phyloP scores from a whole-genome alignment of 257 asterid species.

The Parsonsia alboflavescens region DNA sequence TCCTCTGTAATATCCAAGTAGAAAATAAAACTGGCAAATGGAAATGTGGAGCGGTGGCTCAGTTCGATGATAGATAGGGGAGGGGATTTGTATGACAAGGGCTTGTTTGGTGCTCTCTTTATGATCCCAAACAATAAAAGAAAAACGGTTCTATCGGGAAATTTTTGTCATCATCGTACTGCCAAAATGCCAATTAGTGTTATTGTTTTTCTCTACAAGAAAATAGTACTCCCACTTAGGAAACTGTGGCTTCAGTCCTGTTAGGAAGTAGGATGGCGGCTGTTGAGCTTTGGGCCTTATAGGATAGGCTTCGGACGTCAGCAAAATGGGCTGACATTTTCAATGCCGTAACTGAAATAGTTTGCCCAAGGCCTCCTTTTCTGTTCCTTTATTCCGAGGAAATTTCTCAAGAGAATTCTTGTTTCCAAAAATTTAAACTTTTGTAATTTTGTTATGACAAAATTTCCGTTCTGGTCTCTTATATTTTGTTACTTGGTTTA shows the following conservation, averaged over 20 bases:
- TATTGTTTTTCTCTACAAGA: too few species aligned
- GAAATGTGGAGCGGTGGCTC: background rate
- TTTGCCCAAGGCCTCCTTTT: too few species aligned
- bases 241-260: background rate
- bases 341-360: background rate
- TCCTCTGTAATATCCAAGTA: background rate
- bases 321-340: background rate
- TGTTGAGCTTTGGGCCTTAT: background rate
- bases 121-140: conserved; percentile 6
- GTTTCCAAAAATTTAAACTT: too few species aligned
- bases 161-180: background rate
- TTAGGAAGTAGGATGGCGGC: background rate
- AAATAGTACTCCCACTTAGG: too few species aligned
- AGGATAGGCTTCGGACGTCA: background rate
- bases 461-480: too few species aligned
- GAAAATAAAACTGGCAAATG: background rate
- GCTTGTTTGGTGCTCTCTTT: conserved; percentile 50
- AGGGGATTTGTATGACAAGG: conserved; percentile 27
- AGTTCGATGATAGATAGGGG: conserved; percentile 17
- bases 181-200: background rate
- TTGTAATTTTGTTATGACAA: too few species aligned
- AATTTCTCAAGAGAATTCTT: too few species aligned
- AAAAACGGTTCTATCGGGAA: background rate
- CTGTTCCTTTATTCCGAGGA: too few species aligned
- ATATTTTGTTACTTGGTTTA: too few species aligned